phyloP scores from a whole-genome alignment of 148 eudicot species.

The Fagopyrum esculentum region DNA sequence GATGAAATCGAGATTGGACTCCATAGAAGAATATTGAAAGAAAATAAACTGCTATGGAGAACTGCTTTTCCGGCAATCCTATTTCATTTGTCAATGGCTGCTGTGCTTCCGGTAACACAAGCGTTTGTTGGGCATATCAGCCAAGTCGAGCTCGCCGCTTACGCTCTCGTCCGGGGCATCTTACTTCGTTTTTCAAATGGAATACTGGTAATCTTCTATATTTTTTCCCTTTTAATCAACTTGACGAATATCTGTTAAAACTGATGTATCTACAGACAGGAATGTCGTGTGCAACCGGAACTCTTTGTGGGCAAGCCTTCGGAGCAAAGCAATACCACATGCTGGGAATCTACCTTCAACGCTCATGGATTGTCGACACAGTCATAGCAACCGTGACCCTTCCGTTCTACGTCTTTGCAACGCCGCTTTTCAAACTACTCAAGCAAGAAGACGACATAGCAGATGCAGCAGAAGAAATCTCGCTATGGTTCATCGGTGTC shows the following conservation, averaged over 20 bases:
- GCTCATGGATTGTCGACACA: background rate
- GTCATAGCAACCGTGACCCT: background rate
- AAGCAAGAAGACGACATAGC: conserved; percentile 7
- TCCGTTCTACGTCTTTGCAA: conserved; percentile 3
- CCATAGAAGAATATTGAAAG: background rate
- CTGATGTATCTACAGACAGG: background rate
- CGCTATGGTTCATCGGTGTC: conserved; percentile 5
- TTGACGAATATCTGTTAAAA: no score
- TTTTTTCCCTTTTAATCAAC: background rate
- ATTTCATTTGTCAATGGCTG: background rate
- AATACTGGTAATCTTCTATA: background rate
- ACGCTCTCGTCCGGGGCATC: background rate
- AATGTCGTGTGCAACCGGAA: conserved; percentile 21
- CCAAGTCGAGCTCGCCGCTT: background rate
- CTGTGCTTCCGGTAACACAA: background rate
- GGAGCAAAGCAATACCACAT: conserved; percentile 19
- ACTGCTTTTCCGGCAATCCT: background rate
- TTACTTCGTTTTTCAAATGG: background rate
- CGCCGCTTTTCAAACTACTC: conserved; percentile 10
- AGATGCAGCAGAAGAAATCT: background rate
- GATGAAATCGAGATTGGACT: background rate
- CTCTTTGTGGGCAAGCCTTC: conserved; percentile 18
- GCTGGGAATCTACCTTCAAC: conserved; percentile 13
- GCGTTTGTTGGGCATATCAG: background rate
- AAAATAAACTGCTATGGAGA: conserved; percentile 4